Base-by-base conservation (phyloP, 2,329 filamentous ascomycete species). In the Setomelanomma holmii region DNA sequence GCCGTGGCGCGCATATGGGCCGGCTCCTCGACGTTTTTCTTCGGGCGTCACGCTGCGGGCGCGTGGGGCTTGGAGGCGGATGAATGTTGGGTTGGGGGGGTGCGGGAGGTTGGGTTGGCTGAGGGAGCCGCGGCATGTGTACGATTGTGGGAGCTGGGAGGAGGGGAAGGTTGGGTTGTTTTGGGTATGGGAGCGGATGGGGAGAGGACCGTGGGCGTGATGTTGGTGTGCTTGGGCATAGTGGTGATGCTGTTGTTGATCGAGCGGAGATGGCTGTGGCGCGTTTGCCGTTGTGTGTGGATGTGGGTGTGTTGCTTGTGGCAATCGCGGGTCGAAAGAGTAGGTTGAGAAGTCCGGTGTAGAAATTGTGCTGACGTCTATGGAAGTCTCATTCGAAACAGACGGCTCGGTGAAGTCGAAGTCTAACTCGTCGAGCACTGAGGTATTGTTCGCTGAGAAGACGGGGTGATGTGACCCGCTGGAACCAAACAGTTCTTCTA, bases 81-180 rank as follows among this genome's bases (percentile, higher is more conserved):
- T 38, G 48, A 69, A 69, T 2, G 55, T 62, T 14, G 65, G 67
- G 5, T 65, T 64, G 4, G 40, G 36, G n/a, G 40, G 59, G 20
- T 63, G 58, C 38, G 42, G 52, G n/a, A 63, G 64, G 20, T 58
- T 46, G 27, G n/a, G n/a, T 35, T 61, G 60, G 36, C 69, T 69
- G n/a, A 68, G 56, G 12, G 70, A 72, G 21, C 66, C 65, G n/a
- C 66, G 65, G 36, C 68, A 67, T 11, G 34, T 46, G 17, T 58
- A 61, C 43, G 21, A 24, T 49, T 41, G 62, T 3, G n/a, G 20
- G 20, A 35, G 34, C 16, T 44, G 14, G 34, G 10, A 5, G 3
- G 34, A 3, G 6, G 16, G 34, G 16, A 36, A 36, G 34, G 14
- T 10, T 36, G 34, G 10, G 12, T 36, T 10, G 34, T 16, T 16